Conservation (phyloP, 768 basidiomycete genomes). For the Filobasidium floriforme region DNA sequence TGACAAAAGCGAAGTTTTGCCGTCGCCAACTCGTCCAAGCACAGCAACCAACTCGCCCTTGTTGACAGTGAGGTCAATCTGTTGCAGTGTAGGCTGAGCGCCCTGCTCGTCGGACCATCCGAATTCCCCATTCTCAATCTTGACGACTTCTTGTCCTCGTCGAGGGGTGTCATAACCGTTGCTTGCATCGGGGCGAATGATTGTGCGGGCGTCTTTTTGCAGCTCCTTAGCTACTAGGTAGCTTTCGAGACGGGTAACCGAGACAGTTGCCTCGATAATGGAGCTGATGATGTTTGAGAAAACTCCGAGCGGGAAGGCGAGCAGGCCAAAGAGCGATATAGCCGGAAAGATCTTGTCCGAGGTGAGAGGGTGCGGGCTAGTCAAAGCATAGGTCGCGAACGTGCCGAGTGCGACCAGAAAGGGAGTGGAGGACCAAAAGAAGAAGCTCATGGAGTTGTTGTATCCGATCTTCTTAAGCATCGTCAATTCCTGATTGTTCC, state of each 20-base stretch:
- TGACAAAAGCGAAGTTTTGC: slow-evolving; percentile 52
- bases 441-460: slow-evolving; percentile 52
- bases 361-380: slow-evolving; percentile 59
- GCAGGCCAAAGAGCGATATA: slow-evolving; percentile 54
- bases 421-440: slow-evolving; percentile 42
- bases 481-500: slow-evolving; percentile 72
- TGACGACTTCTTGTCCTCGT: slow-evolving; percentile 55
- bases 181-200: slow-evolving; percentile 45
- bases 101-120: slow-evolving; percentile 52
- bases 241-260: slow-evolving; percentile 64
- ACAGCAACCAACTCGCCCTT: slow-evolving; percentile 82
- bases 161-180: slow-evolving; percentile 29
- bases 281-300: slow-evolving; percentile 50
- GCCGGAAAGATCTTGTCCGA: slow-evolving; percentile 93
- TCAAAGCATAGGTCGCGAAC: slow-evolving; percentile 46
- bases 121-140: slow-evolving; percentile 71
- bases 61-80: slow-evolving; percentile 62
- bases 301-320: slow-evolving; percentile 42
- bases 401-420: slow-evolving; percentile 44
- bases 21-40: slow-evolving; percentile 80
- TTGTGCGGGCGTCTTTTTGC: slow-evolving; percentile 64
- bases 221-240: slow-evolving; percentile 76
- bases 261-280: slow-evolving; percentile 78
- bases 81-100: slow-evolving; percentile 61
- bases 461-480: slow-evolving; percentile 79